Conservation (phyloP, 2,329 filamentous ascomycete genomes). For the Xylogone sp. region DNA sequence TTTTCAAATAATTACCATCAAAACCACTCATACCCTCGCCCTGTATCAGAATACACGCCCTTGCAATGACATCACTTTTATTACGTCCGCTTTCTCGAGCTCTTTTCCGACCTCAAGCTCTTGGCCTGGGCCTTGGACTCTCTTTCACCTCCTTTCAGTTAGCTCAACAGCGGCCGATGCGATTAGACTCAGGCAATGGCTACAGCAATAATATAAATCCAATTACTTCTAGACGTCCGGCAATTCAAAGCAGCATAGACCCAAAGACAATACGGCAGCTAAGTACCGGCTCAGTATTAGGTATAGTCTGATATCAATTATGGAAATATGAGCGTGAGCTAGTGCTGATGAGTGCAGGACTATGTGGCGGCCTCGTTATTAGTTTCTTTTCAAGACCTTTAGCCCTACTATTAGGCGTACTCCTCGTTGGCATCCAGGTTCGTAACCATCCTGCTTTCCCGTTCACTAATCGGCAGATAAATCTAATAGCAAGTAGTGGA, state of each 20-base stretch:
- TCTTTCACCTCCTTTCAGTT: conserved; percentile 29
- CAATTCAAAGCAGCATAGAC: conserved; percentile 15
- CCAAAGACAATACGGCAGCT: conserved; percentile 25
- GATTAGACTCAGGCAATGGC: conserved; percentile 22
- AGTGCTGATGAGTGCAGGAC: conserved; percentile 38
- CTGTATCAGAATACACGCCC: too few species aligned
- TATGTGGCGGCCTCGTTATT: conserved; percentile 60
- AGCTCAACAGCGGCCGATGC: conserved; percentile 25
- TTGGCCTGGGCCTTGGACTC: conserved; percentile 32
- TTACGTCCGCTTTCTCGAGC: conserved; percentile 26
- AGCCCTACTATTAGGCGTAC: conserved; percentile 61
- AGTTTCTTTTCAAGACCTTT: conserved; percentile 69
- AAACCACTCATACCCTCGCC: too few species aligned
- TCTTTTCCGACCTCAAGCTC: conserved; percentile 23
- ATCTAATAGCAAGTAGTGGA: conserved; percentile 31
- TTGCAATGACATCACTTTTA: conserved; percentile 23
- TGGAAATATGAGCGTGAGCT: not conserved
- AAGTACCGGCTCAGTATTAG: conserved; percentile 26
- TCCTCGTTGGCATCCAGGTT: conserved; percentile 62
- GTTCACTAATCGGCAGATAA: not conserved
- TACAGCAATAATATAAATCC: not conserved
- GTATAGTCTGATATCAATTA: conserved; percentile 10
- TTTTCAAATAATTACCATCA: too few species aligned
- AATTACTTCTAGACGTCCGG: not conserved
- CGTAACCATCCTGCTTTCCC: conserved; percentile 17